phyloP scores from a whole-genome alignment of 2,329 filamentous ascomycete species.

The Fusarium pilosicola region DNA sequence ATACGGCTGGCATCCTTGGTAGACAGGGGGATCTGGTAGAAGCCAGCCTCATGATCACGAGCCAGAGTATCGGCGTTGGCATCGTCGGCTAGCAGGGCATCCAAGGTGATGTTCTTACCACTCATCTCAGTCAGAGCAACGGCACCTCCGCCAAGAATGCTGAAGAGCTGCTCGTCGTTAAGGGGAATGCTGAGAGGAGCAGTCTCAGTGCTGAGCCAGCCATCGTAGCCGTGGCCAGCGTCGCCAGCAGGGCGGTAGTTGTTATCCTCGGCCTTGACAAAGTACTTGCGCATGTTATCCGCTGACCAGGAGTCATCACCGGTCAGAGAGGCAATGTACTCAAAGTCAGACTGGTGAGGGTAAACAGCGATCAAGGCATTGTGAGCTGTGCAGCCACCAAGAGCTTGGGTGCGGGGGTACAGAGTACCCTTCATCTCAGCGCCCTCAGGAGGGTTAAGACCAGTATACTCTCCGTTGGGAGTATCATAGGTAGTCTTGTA shows the following conservation, averaged over 20 bases:
- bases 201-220: constrained; percentile 37
- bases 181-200: constrained; percentile 31
- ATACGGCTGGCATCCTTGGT: constrained; percentile 60
- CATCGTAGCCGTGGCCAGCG: constrained; percentile 35
- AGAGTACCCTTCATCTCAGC: constrained; percentile 56
- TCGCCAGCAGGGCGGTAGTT: constrained; percentile 51
- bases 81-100: constrained; percentile 29
- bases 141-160: constrained; percentile 21
- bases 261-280: constrained; percentile 65
- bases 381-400: constrained; percentile 66
- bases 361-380: constrained; percentile 69
- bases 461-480: constrained; percentile 62
- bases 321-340: constrained; percentile 65
- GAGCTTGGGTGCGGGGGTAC: constrained; percentile 58
- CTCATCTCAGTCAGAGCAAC: constrained; percentile 18
- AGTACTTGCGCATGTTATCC: constrained; percentile 69
- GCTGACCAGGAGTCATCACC: constrained; percentile 69
- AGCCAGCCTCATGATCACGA: constrained; percentile 43
- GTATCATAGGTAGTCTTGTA: constrained; percentile 68
- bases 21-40: constrained; percentile 69
- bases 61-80: constrained; percentile 33
- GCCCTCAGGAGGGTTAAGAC: constrained; percentile 51
- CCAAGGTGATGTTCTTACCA: constrained; percentile 26
- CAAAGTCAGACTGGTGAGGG: constrained; percentile 68
- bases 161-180: constrained; percentile 25